Evolutionary conservation across 306 rosid species (phyloP).

Genomic region (Oxytropis ochrocephala): DNA sequence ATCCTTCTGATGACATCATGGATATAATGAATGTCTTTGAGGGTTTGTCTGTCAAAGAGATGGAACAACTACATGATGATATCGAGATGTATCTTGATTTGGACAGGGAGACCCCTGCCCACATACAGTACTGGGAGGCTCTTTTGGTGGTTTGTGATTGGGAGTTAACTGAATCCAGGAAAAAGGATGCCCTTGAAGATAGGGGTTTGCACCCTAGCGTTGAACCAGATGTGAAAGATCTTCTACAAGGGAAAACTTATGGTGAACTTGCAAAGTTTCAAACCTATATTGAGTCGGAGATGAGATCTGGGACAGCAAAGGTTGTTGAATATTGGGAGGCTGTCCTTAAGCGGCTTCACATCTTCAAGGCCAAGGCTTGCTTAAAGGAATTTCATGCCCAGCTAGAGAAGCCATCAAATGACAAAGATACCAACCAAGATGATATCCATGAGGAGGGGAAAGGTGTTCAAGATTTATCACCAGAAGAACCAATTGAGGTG

Average conservation of each 20-base stretch:
- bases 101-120: conserved; percentile 87
- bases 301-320: conserved; percentile 89
- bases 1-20: conserved; percentile 68
- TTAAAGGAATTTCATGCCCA: conserved; percentile 80
- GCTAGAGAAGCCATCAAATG: conserved; percentile 58
- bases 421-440: conserved; percentile 31
- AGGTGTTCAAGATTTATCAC: conserved; percentile 55
- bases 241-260: conserved; percentile 67
- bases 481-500: conserved; percentile 47
- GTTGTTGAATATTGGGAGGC: conserved; percentile 97
- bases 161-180: conserved; percentile 92
- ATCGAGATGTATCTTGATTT: conserved; percentile 95
- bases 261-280: conserved; percentile 66
- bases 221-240: conserved; percentile 66
- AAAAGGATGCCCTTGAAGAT: conserved; percentile 85
- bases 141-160: conserved; percentile 86
- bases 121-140: conserved; percentile 95
- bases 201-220: conserved; percentile 89
- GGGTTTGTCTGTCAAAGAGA: conserved; percentile 95
- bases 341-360: conserved; percentile 70
- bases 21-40: conserved; percentile 62
- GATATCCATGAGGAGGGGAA: conserved; percentile 40
- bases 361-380: conserved; percentile 95
- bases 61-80: conserved; percentile 91
- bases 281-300: conserved; percentile 71